Percentiles rank a stretch among this genome's conserved stretches.
These are phyloP conservation scores for Saccharomycopsis sp. DNA, from an alignment of 805 yeast genomes.

Conservation along the genomic window DNA sequence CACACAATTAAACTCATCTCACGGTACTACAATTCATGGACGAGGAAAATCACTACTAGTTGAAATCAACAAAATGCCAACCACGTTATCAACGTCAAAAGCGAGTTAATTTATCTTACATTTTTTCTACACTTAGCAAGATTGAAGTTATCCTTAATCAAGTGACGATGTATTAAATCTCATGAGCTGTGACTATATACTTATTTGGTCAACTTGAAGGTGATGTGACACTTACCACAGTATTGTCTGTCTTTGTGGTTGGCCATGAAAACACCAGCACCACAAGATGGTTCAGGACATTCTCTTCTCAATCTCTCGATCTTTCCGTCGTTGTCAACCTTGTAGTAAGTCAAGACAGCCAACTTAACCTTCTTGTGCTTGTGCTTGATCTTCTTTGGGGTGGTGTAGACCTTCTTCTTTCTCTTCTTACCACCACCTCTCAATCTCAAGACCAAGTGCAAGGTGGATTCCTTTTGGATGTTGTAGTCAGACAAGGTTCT, in stretches of 20 bases:
- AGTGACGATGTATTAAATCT: too few species aligned
- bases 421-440: conserved; percentile 99
- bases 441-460: conserved; percentile 93
- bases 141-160: too few species aligned
- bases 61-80: too few species aligned
- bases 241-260: conserved; percentile 97
- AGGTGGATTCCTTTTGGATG: conserved; percentile 96
- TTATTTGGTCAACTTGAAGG: conserved; percentile 52
- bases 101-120: too few species aligned
- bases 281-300: conserved; percentile 88
- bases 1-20: too few species aligned
- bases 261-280: conserved; percentile 99
- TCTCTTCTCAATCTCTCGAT: conserved; percentile 98
- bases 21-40: too few species aligned
- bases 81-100: too few species aligned
- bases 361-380: conserved; percentile 99
- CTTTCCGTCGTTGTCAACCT: conserved; percentile 97
- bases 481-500: conserved; percentile 96
- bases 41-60: too few species aligned
- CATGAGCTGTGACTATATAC: too few species aligned
- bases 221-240: conserved; percentile 99
- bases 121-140: too few species aligned
- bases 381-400: conserved; percentile 99
- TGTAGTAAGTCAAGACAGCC: conserved; percentile 99
- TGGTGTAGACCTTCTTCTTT: conserved; percentile 99